Conservation (phyloP, 2,329 filamentous ascomycete species). For the Lasiodiplodia gonubiensis region DNA sequence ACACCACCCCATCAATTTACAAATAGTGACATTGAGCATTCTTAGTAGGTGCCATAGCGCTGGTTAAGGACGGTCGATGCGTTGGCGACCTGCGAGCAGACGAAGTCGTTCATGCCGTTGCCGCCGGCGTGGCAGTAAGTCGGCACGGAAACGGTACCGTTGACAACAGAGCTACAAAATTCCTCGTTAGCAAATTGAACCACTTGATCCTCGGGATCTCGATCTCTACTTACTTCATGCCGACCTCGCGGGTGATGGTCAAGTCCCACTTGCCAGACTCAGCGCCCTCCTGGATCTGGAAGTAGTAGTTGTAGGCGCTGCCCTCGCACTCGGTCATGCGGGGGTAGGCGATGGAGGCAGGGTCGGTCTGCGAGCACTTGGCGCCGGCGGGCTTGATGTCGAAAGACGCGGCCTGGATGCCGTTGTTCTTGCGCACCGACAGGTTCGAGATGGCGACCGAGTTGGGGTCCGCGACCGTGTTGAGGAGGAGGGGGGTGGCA, state of each 20-base stretch:
- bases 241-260: constrained; percentile 14
- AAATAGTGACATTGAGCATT: neutral
- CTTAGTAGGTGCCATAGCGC: constrained; percentile 5
- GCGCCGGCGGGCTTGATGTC: neutral
- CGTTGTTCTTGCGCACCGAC: constrained; percentile 19
- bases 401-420: constrained; percentile 13
- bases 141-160: constrained; percentile 7
- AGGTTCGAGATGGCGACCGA: constrained; percentile 12
- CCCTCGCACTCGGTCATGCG: constrained; percentile 10
- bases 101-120: constrained; percentile 18
- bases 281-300: constrained; percentile 8
- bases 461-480: constrained; percentile 3
- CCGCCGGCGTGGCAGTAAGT: constrained; percentile 22
- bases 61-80: neutral
- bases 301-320: constrained; percentile 13
- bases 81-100: constrained; percentile 15
- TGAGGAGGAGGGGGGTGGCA: neutral
- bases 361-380: constrained; percentile 11
- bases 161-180: neutral
- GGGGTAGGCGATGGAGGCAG: constrained; percentile 2
- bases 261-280: constrained; percentile 4
- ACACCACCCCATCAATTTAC: no score
- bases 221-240: constrained; percentile 13
- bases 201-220: neutral
- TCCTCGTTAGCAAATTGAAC: neutral